Evolutionary conservation across 495 filamentous ascomycete genomes (phyloP), one percentile per base, ranked within the genome.

Genomic region (Neurospora tetraspora): DNA sequence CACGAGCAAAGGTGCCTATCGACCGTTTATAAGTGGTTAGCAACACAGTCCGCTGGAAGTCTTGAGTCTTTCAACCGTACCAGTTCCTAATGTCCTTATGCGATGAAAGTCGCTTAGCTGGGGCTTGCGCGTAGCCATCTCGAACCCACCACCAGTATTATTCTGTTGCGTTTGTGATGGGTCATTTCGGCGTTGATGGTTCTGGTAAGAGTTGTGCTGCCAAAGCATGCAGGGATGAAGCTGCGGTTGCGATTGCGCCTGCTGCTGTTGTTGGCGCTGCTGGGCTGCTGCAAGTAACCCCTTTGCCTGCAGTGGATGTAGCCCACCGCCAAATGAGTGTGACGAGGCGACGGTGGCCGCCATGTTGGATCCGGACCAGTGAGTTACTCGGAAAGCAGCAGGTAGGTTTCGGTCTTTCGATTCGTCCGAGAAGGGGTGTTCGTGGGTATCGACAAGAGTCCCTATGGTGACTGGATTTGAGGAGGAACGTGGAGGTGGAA

Each of bases 1-100:
- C 96, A 73, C 96, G 89, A 71, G 96, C 95, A 83, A 99, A 98
- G 18, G 96, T 98, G 72, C 96, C 95, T 97, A 80, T 70, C 74
- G 73, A 73, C 16, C 53, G 27, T 65, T 34, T 34, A 65, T 34
- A 18, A 34, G 53, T 65, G 53, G 27, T 65, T 65, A 65, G 71
- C 71, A 71, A 79, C 85, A 76, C 85, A 80, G 80, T 76, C 73
- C 75, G 70, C 73, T 61, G 43, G 39, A 69, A 73, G 59, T 18
- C 8, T 20, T 45, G 23, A 18, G 72, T 59, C 36, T 43, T 43
- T 73, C 27, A 53, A 14, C 45, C 82, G 70, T 80, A 95, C 93
- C 93, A 27, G 94, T 97, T 72, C 96, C 96, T 71, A 99, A 85
- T 27, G 94, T 99, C 80, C 94, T 94, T 74, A 98, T 84, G 31